phyloP scores from a whole-genome alignment of 78 protist species.

The Trichosphaerium sp. region DNA sequence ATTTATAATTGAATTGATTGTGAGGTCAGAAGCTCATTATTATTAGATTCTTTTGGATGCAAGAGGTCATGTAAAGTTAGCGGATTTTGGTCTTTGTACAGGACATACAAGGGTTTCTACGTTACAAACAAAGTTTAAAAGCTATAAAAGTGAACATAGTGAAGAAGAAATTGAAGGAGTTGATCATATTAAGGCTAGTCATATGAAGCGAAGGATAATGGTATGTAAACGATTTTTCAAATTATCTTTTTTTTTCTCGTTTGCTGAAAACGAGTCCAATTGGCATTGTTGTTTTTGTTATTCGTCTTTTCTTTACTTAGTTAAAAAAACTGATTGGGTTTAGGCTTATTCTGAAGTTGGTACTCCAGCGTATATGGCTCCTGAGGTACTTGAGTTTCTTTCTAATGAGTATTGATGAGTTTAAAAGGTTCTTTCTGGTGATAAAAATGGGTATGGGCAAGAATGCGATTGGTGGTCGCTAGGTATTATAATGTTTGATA shows the following conservation, averaged over 20 bases:
- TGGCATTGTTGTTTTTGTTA: no score
- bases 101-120: slow-evolving; percentile 40
- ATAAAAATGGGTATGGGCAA: slow-evolving; percentile 15
- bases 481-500: slow-evolving; percentile 70
- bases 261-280: no score
- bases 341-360: no score
- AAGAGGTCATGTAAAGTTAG: slow-evolving; percentile 43
- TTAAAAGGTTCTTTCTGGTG: slow-evolving; percentile 68
- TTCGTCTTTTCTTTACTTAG: no score
- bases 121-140: no score
- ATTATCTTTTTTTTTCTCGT: no score
- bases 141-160: slow-evolving; percentile 25
- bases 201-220: no score
- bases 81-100: slow-evolving; percentile 59
- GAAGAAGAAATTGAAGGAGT: no score
- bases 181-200: no score
- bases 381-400: slow-evolving; percentile 58
- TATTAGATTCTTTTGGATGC: slow-evolving; percentile 31
- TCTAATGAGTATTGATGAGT: no score
- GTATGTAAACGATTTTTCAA: no score
- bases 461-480: slow-evolving; percentile 71
- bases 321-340: no score
- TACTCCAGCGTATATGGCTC: slow-evolving; percentile 70
- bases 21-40: slow-evolving; percentile 31
- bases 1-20: slow-evolving; percentile 22